These are phyloP conservation scores for Cladosporium halotolerans DNA, from an alignment of 2,329 filamentous ascomycete genomes.

Conservation along the genomic window DNA sequence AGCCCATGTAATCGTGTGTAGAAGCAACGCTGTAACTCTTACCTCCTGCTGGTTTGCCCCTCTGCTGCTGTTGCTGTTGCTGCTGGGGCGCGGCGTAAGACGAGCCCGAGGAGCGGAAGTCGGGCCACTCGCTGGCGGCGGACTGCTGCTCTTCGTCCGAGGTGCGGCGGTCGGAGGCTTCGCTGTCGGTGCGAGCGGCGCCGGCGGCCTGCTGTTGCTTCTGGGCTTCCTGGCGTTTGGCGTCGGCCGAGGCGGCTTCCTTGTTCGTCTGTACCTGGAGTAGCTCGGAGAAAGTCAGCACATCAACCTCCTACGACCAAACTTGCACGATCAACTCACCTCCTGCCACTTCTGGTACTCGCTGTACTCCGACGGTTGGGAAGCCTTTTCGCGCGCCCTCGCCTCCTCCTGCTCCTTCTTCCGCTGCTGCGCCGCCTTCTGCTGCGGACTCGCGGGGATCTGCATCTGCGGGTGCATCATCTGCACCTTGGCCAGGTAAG, in stretches of 20 bases:
- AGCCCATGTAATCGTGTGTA: slow-evolving; percentile 31
- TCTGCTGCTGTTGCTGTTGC: slow-evolving; percentile 10
- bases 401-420: slow-evolving; percentile 17
- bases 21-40: slow-evolving; percentile 29
- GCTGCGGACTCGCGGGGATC: slow-evolving; percentile 61
- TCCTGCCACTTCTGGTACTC: slow-evolving; percentile 34
- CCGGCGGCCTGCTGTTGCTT: not conserved
- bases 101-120: slow-evolving; percentile 10
- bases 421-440: slow-evolving; percentile 31
- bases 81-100: slow-evolving; percentile 13
- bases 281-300: not conserved
- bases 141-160: not conserved
- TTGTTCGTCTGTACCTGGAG: slow-evolving; percentile 10
- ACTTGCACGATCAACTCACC: slow-evolving; percentile 22
- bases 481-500: slow-evolving; percentile 95
- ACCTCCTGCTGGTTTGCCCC: not conserved
- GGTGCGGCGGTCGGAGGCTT: not conserved
- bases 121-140: slow-evolving; percentile 8
- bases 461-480: slow-evolving; percentile 97
- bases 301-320: not conserved
- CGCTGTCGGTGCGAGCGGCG: not conserved
- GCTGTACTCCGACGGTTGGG: slow-evolving; percentile 28
- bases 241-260: slow-evolving; percentile 5
- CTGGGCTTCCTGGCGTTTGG: slow-evolving; percentile 6
- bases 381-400: slow-evolving; percentile 13